A percentile compares a stretch with the other conserved stretches of the same genome.
Conservation (phyloP, 2,329 filamentous ascomycete genomes). For the Calonectria crousiana region DNA sequence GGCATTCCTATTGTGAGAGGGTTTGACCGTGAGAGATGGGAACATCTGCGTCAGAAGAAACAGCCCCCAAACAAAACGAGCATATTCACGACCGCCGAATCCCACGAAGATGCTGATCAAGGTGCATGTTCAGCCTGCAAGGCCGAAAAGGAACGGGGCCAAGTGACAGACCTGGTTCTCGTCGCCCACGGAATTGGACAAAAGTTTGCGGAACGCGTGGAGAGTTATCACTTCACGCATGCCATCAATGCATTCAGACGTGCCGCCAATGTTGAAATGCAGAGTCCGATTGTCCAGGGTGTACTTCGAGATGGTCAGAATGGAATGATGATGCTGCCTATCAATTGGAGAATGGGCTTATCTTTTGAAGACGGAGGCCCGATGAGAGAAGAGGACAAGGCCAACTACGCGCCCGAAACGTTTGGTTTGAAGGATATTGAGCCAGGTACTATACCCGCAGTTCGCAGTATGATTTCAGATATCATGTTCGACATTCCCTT, state of each 20-base stretch:
- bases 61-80: conserved; percentile 46
- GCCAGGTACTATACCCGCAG: conserved; percentile 87
- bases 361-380: conserved; percentile 85
- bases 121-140: conserved; percentile 69
- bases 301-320: conserved; percentile 83
- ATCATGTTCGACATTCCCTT: conserved; percentile 99
- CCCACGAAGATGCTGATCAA: conserved; percentile 44
- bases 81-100: conserved; percentile 45
- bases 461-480: conserved; percentile 95
- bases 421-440: conserved; percentile 88
- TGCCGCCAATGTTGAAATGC: conserved; percentile 86
- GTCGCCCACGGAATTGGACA: conserved; percentile 97
- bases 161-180: conserved; percentile 88
- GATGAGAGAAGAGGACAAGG: conserved; percentile 66
- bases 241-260: conserved; percentile 92
- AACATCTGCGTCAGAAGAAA: conserved; percentile 72
- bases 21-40: conserved; percentile 84
- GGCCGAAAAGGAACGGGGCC: conserved; percentile 72
- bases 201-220: conserved; percentile 92
- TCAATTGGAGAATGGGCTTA: conserved; percentile 93
- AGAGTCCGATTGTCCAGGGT: conserved; percentile 78
- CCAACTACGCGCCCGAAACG: conserved; percentile 68
- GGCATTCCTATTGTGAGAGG: conserved; percentile 91
- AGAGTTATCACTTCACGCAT: conserved; percentile 97
- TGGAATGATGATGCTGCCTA: conserved; percentile 91